phyloP scores from a whole-genome alignment of 208 protist genomes.

The Phytomonas sp. region DNA sequence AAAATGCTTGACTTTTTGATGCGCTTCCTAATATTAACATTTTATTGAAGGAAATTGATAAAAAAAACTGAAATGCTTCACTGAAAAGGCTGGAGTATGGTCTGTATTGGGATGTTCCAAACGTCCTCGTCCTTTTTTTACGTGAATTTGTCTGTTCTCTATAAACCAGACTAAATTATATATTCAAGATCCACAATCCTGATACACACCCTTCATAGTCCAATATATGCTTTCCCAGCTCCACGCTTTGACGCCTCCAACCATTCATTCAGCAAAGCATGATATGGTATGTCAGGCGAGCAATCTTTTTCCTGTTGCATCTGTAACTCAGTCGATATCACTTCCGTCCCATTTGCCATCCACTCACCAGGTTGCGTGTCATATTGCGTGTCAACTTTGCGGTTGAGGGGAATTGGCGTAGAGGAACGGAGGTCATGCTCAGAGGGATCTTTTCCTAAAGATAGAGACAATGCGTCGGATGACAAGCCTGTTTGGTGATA shows the following conservation, averaged over 20 bases:
- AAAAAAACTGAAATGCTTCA: neutral
- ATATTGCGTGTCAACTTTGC: neutral
- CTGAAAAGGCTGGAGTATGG: neutral
- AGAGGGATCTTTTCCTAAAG: neutral
- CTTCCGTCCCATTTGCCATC: neutral
- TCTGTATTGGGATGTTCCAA: neutral
- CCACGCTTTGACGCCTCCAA: neutral
- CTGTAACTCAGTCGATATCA: neutral
- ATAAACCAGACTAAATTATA: neutral
- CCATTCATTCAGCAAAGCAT: neutral
- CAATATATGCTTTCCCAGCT: neutral
- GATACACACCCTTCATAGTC: neutral
- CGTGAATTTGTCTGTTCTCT: neutral
- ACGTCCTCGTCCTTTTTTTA: neutral
- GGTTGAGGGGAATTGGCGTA: neutral
- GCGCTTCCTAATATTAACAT: neutral
- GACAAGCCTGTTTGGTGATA: neutral
- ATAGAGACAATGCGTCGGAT: neutral
- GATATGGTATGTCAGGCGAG: neutral
- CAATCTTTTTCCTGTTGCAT: neutral
- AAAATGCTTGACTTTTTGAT: neutral
- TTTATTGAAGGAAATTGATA: neutral
- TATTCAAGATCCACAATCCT: neutral
- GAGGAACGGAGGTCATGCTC: neutral
- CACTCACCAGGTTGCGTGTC: neutral